Base-by-base conservation (phyloP, 768 basidiomycete genomes). In the Suillus variegatus region DNA sequence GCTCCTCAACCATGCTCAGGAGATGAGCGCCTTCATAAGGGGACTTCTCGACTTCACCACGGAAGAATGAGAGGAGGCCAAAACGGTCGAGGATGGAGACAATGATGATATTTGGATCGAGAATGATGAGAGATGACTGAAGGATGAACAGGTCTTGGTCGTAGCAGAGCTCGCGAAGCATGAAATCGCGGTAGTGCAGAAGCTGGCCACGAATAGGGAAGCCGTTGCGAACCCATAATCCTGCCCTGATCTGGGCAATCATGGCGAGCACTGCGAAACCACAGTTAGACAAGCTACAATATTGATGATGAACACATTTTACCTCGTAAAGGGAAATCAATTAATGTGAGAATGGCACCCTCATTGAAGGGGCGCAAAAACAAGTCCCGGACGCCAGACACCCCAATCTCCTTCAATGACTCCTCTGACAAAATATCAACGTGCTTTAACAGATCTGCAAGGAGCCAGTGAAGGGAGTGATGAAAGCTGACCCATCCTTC, bases 141-240 rank as follows among this genome's bases (percentile, higher is more conserved):
- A 99, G 84, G 66, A 97, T 86, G 81, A 90, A 95, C 20, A 97
- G 82, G 69, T 95, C 97, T 75, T 98, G 95, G 75, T 99, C 97
- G 73, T 97, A 96, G 72, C 97, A 97, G 7, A 95, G 84, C 75
- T 99, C 97, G 22, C 97, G 90, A 32, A 98, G 87, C 86, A 93
- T 91, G 76, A 94, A 95, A 74, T 99, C 97, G 35, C 95, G 91
- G 75, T 99, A 99, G 74, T 99, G 97, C 61, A 96, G 85, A 5
- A 95, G 82, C 75, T 99, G 97, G 0, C 95, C 95, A 1, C 97
- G 90, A 69, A 99, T 96, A 18, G 92, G 92, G 72, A 95, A 93
- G 4, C 97, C 97, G 70, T 99, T 99, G 62, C 97, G 91, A 9
- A 97, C 96, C 97, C 97, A 99, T 5, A 99, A 83, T 0, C 95